These are phyloP conservation scores for Phoma sp. DNA, from an alignment of 2,329 filamentous ascomycete species.

Conservation along the genomic window DNA sequence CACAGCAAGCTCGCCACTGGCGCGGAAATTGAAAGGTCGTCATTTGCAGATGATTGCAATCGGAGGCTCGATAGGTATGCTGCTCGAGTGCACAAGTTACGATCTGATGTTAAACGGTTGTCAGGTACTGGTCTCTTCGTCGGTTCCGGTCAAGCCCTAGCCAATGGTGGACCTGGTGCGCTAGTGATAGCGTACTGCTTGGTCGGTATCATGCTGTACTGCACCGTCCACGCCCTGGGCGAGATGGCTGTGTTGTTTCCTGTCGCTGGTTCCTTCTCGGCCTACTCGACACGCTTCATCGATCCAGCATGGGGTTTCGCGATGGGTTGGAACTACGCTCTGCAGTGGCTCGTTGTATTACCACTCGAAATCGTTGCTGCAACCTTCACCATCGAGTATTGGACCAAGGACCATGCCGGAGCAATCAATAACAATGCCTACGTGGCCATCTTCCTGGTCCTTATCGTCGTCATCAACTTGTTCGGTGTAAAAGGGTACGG, in stretches of 20 bases:
- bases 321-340: conserved; percentile 93
- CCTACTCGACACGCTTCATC: conserved; percentile 89
- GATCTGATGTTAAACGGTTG: conserved; percentile 23
- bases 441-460: conserved; percentile 79
- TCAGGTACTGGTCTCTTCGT: conserved; percentile 76
- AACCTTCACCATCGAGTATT: conserved; percentile 83
- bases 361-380: conserved; percentile 89
- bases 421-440: conserved; percentile 66
- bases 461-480: conserved; percentile 79
- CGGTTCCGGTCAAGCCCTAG: conserved; percentile 64
- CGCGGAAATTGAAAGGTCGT: conserved; percentile 60
- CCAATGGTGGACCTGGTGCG: conserved; percentile 48
- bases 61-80: conserved; percentile 76
- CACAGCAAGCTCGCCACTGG: conserved; percentile 77
- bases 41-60: conserved; percentile 73
- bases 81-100: conserved; percentile 4
- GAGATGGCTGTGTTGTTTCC: conserved; percentile 92
- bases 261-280: conserved; percentile 88
- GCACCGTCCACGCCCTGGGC: conserved; percentile 88
- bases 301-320: conserved; percentile 95
- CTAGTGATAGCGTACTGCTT: conserved; percentile 57
- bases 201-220: conserved; percentile 88
- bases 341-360: conserved; percentile 86
- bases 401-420: conserved; percentile 61
- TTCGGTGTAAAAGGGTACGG: conserved; percentile 78